phyloP scores from a whole-genome alignment of 208 protist genomes.

The Wallacemonas rigidus region DNA sequence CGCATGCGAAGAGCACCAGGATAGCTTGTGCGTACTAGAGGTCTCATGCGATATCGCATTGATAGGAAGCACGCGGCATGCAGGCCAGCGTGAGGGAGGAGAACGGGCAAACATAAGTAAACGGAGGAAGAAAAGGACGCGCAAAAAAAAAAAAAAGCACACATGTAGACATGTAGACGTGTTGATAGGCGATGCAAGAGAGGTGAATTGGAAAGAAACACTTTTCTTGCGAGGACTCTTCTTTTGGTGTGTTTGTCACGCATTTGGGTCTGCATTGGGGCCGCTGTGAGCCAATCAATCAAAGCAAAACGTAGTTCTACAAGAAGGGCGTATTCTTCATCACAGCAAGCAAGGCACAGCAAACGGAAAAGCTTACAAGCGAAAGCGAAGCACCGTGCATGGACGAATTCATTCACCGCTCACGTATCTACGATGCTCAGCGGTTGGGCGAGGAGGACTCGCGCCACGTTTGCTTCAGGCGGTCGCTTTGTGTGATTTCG shows the following conservation, averaged over 20 bases:
- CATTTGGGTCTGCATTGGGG: not conserved
- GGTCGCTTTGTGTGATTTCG: slow-evolving; percentile 36
- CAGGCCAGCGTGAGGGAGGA: not conserved
- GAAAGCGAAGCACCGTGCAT: not conserved
- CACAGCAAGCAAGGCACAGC: slow-evolving; percentile 3
- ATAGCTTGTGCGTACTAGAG: too few species aligned
- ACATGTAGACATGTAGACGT: not conserved
- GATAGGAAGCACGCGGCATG: not conserved
- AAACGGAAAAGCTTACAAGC: not conserved
- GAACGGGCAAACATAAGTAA: too few species aligned
- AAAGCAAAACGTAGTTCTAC: not conserved
- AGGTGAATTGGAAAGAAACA: not conserved
- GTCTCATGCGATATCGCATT: too few species aligned
- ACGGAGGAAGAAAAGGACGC: too few species aligned
- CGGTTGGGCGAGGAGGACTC: not conserved
- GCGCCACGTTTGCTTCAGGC: slow-evolving; percentile 30
- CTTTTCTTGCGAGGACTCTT: not conserved
- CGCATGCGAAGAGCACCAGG: too few species aligned
- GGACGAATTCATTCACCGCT: not conserved
- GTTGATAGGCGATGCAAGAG: not conserved
- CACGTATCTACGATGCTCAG: not conserved
- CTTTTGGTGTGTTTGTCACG: not conserved
- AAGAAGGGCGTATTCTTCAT: not conserved
- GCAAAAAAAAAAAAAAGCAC: not conserved
- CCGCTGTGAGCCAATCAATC: too few species aligned